These are phyloP conservation scores for Lotus japonicus DNA, from an alignment of 306 rosid species.

Conservation along the genomic window DNA sequence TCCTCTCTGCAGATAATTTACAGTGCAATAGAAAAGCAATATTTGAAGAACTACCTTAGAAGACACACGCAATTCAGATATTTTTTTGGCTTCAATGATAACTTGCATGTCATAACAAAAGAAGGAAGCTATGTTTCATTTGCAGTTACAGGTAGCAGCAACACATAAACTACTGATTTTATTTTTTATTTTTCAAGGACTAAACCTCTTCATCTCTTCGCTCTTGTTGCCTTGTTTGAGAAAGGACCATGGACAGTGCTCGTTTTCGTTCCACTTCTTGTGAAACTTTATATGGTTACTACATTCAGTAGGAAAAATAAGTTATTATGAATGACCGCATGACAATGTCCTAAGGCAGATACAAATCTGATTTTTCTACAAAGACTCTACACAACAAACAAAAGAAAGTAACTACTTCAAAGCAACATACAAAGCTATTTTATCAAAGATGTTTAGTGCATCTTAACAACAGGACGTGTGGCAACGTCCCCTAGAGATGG, in stretches of 20 bases:
- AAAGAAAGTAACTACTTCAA: slow-evolving; percentile 7
- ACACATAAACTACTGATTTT: not conserved
- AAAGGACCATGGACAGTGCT: slow-evolving; percentile 90
- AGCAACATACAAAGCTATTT: slow-evolving; percentile 8
- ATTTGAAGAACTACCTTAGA: slow-evolving; percentile 49
- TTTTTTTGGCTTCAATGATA: slow-evolving; percentile 81
- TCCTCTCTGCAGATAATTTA: slow-evolving; percentile 1
- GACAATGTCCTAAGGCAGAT: slow-evolving; percentile 4
- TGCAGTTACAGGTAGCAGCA: not conserved
- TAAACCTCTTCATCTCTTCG: slow-evolving; percentile 79
- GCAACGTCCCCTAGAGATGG: slow-evolving; percentile 57
- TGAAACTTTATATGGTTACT: slow-evolving; percentile 74
- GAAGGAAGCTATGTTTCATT: not conserved
- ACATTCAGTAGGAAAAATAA: slow-evolving; percentile 23
- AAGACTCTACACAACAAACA: not conserved
- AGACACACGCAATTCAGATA: slow-evolving; percentile 60
- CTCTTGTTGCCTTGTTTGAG: slow-evolving; percentile 91
- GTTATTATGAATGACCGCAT: slow-evolving; percentile 11
- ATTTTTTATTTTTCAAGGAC: not conserved
- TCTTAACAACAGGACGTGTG: slow-evolving; percentile 71
- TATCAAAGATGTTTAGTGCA: slow-evolving; percentile 26
- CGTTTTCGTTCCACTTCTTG: slow-evolving; percentile 86
- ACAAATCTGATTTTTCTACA: not conserved
- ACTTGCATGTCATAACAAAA: slow-evolving; percentile 41
- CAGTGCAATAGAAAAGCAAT: not conserved